A percentile compares a stretch with the other conserved stretches of the same genome.
Evolutionary conservation across 2,329 filamentous ascomycete species (phyloP).

Genomic region (Colletotrichum australisinense): DNA sequence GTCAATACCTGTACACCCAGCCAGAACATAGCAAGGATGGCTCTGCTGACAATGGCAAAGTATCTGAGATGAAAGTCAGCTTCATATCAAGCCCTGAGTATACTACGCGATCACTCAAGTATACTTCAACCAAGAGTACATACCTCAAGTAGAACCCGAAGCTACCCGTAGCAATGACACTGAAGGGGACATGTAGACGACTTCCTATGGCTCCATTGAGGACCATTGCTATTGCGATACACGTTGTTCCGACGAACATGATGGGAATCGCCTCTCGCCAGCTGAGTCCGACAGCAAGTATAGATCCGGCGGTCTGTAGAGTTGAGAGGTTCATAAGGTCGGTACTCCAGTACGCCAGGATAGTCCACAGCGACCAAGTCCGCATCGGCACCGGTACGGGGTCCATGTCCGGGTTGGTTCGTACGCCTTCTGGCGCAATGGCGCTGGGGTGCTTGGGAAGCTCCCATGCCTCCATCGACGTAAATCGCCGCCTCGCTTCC

Average conservation of each 20-base stretch:
- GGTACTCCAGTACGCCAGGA: slow-evolving; percentile 50
- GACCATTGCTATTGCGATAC: slow-evolving; percentile 61
- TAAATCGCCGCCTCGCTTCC: slow-evolving; percentile 50
- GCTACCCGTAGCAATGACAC: slow-evolving; percentile 47
- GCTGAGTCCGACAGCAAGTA: slow-evolving; percentile 48
- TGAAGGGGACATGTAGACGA: slow-evolving; percentile 50
- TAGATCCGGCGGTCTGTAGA: slow-evolving; percentile 48
- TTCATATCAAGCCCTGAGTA: neutral
- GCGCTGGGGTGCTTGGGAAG: slow-evolving; percentile 59
- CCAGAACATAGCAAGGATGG: slow-evolving; percentile 63
- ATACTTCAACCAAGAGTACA: neutral
- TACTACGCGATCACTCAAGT: neutral
- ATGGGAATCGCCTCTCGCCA: slow-evolving; percentile 44
- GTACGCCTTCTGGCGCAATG: slow-evolving; percentile 57
- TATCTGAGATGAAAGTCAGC: neutral
- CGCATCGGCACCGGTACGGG: slow-evolving; percentile 19
- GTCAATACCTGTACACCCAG: slow-evolving; percentile 66
- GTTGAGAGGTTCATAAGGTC: slow-evolving; percentile 49
- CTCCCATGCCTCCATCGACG: slow-evolving; percentile 56
- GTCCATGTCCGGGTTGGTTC: slow-evolving; percentile 39
- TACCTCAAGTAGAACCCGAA: slow-evolving; percentile 52
- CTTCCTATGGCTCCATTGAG: slow-evolving; percentile 51
- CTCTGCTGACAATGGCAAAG: slow-evolving; percentile 50
- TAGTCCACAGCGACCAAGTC: slow-evolving; percentile 50
- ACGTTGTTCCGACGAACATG: slow-evolving; percentile 40